Conservation (phyloP, 345 rosid species). For the Rhizophora mangle region DNA sequence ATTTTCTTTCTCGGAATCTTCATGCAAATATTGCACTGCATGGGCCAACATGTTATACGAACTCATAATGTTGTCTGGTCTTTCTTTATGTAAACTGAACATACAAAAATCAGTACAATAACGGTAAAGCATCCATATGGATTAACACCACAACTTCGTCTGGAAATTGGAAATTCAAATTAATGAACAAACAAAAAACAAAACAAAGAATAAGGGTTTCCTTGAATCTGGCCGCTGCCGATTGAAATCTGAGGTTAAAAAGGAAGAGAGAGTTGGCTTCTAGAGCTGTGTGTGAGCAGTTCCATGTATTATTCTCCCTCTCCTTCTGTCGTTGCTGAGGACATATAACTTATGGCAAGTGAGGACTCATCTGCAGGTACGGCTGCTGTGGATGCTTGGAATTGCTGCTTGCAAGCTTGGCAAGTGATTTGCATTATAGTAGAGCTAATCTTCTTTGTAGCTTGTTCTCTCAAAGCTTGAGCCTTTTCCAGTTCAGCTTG, state of each 20-base stretch:
- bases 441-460: conserved; percentile 61
- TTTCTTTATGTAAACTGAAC: conserved; percentile 5
- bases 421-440: conserved; percentile 71
- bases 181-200: no score
- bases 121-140: no score
- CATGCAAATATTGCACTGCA: conserved; percentile 13
- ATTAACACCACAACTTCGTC: no score
- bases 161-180: no score
- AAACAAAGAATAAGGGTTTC: no score
- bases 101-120: neutral
- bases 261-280: neutral
- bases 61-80: conserved; percentile 7
- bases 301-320: conserved; percentile 31
- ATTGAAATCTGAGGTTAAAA: neutral
- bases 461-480: conserved; percentile 55
- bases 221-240: no score
- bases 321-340: conserved; percentile 75
- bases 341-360: conserved; percentile 72
- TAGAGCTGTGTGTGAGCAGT: neutral
- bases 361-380: conserved; percentile 64
- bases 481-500: conserved; percentile 69
- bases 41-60: neutral
- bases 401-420: conserved; percentile 65
- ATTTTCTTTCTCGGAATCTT: conserved; percentile 8
- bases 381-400: conserved; percentile 38